Evolutionary conservation across 345 rosid species (phyloP), one percentile per base, ranked within the genome.

Genomic region (Eucalyptus cloeziana): DNA sequence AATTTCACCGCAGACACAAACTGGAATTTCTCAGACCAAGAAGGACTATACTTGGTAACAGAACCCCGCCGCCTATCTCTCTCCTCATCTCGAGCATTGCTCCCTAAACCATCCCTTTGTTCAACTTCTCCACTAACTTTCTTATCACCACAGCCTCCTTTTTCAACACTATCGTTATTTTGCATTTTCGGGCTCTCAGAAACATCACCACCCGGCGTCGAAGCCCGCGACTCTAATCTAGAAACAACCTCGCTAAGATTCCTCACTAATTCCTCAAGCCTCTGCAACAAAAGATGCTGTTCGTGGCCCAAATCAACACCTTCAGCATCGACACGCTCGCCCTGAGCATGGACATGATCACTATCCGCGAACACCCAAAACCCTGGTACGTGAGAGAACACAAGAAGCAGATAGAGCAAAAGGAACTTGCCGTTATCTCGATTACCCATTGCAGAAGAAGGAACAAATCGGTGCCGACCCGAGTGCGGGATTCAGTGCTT

Each of bases 1-100:
- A 98, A 89, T 58, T 95, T 97, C 94, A 98, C 97, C 87, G 99
- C 98, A 5, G 98, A 97, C 49, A 94, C 92, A 89, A 96, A 96
- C 13, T 95, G 97, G 91, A 98, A 96, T 93, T 94, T 93, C 93
- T 98, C 99, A 3, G 98, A 95, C 99, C 99, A 98, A 80, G 94
- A 92, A 58, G 95, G 97, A 90, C 96, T 95, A 90, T 92, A 94
- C 90, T 95, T 97, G 2, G 96, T 94, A 24, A 96, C 94, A 0
- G 97, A 92, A 90, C 92, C 92, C 16, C 93, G 91, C 67, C 90
- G 93, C 17, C 87, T 52, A 52, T 52, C 89, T 91, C 91, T 93
- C 90, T 90, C 96, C 86, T 71, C 93, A 89, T 91, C 94, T 86
- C 79, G 76, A 50, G 81, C 13, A 49, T 71, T 90, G 43, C 56